These are phyloP conservation scores for Gnomoniopsis smithogilvyi DNA, from an alignment of 2,329 filamentous ascomycete species.

Conservation along the genomic window DNA sequence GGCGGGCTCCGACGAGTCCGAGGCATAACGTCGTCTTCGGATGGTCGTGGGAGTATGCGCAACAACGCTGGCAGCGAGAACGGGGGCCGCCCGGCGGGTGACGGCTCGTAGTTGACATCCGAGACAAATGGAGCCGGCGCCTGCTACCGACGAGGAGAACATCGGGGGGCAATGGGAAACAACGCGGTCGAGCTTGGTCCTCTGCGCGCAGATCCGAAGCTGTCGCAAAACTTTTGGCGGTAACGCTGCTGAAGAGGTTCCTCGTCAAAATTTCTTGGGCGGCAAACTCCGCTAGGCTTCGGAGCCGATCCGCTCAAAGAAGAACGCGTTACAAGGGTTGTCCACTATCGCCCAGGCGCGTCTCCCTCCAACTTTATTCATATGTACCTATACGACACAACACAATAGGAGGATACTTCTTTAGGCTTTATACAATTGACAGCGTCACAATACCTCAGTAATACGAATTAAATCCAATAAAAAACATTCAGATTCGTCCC, in stretches of 20 bases:
- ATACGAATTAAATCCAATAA: neutral
- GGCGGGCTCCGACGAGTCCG: neutral
- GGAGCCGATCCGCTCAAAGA: neutral
- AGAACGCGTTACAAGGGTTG: neutral
- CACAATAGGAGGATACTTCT: neutral
- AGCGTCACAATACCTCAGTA: neutral
- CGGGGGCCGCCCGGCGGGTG: constrained; percentile 19
- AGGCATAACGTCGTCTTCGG: constrained; percentile 15
- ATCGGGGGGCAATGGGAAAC: constrained; percentile 23
- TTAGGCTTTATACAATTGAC: neutral
- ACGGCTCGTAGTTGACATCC: constrained; percentile 35
- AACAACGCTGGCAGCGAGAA: constrained; percentile 13
- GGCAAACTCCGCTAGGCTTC: neutral
- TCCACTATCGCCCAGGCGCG: constrained; percentile 1
- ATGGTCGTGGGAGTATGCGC: constrained; percentile 1
- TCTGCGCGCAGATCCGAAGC: neutral
- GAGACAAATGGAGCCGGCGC: constrained; percentile 34
- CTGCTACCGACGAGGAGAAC: constrained; percentile 30
- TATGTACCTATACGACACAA: neutral
- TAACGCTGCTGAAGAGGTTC: neutral
- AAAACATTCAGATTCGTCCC: neutral
- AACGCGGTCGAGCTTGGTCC: neutral
- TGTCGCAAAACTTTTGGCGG: neutral
- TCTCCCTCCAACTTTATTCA: neutral
- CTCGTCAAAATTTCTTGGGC: neutral